Percentiles rank a stretch among this genome's conserved stretches.
Evolutionary conservation across 1,284 basidiomycete genomes (phyloP).

Genomic region (Exobasidium rhododendri): DNA sequence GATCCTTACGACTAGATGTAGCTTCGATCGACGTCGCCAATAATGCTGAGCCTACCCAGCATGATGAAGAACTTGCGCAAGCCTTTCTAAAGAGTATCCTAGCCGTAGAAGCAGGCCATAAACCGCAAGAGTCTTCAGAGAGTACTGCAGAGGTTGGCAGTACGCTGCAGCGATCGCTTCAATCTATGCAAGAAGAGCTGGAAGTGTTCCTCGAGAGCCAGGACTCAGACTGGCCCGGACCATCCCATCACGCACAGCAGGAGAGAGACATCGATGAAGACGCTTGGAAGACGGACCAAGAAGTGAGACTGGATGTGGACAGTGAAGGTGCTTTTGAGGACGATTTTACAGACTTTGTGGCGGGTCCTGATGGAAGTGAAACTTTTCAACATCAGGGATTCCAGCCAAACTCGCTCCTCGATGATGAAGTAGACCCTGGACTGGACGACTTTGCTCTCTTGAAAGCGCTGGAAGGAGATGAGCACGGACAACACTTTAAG

Average conservation of each 20-base stretch:
- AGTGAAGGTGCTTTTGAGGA: slow-evolving; percentile 12
- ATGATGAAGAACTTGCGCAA: slow-evolving; percentile 15
- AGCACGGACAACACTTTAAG: neutral
- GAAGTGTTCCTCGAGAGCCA: slow-evolving; percentile 12
- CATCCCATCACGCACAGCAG: neutral
- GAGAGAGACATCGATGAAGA: neutral
- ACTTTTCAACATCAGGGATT: neutral
- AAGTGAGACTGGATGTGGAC: neutral
- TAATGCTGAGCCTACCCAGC: slow-evolving; percentile 6
- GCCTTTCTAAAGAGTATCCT: slow-evolving; percentile 15
- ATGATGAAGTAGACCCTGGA: neutral
- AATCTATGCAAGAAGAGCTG: neutral
- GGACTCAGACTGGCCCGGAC: slow-evolving; percentile 8
- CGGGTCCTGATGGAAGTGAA: no score
- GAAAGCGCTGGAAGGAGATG: neutral
- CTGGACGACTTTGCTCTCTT: neutral
- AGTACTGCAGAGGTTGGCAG: neutral
- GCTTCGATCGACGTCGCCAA: slow-evolving; percentile 11
- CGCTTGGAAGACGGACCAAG: neutral
- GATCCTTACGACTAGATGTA: neutral
- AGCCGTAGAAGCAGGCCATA: neutral
- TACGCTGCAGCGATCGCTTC: neutral
- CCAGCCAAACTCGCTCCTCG: no score
- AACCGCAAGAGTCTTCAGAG: neutral
- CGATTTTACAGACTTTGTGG: slow-evolving; percentile 18